Evolutionary conservation across 2,329 filamentous ascomycete species (phyloP).

Genomic region (Thermomyces lanuginosus): DNA sequence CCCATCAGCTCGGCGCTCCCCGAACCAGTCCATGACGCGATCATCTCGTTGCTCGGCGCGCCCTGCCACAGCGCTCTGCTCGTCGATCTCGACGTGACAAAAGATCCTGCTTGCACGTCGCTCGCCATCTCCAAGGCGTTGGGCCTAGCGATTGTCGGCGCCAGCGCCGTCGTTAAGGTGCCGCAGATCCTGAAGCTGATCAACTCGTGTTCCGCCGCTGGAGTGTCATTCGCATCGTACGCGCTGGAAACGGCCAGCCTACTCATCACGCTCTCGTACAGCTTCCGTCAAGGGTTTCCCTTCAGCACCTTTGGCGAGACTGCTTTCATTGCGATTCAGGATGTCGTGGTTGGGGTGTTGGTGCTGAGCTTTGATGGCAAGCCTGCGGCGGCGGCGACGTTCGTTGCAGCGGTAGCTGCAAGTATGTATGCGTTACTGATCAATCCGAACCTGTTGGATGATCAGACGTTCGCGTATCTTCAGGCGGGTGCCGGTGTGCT

Average conservation of each 20-base stretch:
- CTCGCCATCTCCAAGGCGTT: conserved; percentile 83
- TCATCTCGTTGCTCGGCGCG: conserved; percentile 63
- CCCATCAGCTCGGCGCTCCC: conserved; percentile 62
- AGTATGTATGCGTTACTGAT: conserved; percentile 55
- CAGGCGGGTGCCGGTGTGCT: conserved; percentile 73
- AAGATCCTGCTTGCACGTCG: conserved; percentile 64
- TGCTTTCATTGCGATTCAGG: conserved; percentile 78
- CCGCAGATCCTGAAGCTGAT: conserved; percentile 91
- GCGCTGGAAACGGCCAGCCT: conserved; percentile 79
- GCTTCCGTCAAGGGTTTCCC: conserved; percentile 75
- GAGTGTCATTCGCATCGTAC: conserved; percentile 80
- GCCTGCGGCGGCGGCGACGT: conserved; percentile 51
- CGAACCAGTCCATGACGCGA: conserved; percentile 54
- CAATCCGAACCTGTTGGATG: conserved; percentile 44
- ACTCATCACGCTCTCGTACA: conserved; percentile 83
- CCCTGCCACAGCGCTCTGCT: conserved; percentile 75
- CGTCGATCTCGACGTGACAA: conserved; percentile 61
- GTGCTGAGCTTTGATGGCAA: conserved; percentile 71
- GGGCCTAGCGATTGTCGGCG: conserved; percentile 82
- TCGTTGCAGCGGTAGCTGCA: conserved; percentile 60
- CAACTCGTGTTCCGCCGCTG: conserved; percentile 60
- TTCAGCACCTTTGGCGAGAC: conserved; percentile 97
- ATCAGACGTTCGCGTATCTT: conserved; percentile 52
- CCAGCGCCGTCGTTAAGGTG: conserved; percentile 84
- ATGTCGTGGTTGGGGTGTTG: conserved; percentile 72